Evolutionary conservation across 495 filamentous ascomycete genomes (phyloP), one percentile per base, ranked within the genome.

Genomic region (Aspergillus biplanus): DNA sequence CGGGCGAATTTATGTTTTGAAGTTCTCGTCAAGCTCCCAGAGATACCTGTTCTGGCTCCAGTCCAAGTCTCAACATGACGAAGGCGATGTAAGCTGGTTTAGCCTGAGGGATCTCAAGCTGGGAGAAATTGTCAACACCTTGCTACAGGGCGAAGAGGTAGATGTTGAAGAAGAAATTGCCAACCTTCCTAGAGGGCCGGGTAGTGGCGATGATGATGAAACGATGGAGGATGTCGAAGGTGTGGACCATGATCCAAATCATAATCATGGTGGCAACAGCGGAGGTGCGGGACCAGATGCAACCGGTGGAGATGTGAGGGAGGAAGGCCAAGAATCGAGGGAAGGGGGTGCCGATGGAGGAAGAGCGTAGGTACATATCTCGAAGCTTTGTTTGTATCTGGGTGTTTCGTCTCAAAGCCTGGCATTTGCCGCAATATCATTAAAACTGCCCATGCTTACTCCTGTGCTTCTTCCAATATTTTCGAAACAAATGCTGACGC

Each of bases 21-120:
- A 96, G 75, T 99, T 99, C 79, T 83, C 84, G 33, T 97, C 93
- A n/a, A 94, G 90, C 62, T 95, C 92, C 37, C 86, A 92, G 75
- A 87, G 93, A 56, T 86, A 98, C 73, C 83, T 98, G 33, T 99
- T 97, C 82, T 99, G 93, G 92, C 81, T 99, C 63, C 96, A 99
- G 78, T 92, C 89, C 6, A 93, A 91, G 70, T 82, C 86, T 8
- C 92, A 97, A 77, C 87, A 91, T 54, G 82, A 86, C 46, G 81
- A 78, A 63, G 88, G 90, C n/a, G 85, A 92, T 67, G 80, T 85
- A 0, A 83, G 83, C 75, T 93, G 86, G 83, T 92, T 93, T 78
- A 94, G 90, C 68, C 85, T 87, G 35, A 81, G 92, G 44, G 93
- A 97, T 71, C 74, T 87, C 35, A 91, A 88, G 77, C 84, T 96